Conservation (phyloP, 2,329 filamentous ascomycete genomes). For the Sporothrix brunneoviolacea region DNA sequence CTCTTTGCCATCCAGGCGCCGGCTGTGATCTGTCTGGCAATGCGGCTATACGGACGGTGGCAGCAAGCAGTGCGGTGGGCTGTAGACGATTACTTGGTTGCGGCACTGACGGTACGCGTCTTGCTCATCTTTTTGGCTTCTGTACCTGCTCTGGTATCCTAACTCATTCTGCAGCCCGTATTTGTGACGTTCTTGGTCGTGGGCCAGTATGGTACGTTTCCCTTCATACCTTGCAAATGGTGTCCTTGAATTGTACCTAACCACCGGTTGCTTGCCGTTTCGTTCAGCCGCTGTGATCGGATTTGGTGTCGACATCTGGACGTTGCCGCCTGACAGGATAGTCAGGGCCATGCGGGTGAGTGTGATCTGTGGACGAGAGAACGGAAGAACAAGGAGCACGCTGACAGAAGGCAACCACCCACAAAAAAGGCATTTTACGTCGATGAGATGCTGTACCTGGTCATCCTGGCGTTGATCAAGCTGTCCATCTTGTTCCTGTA, state of each 20-base stretch:
- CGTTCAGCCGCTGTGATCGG: constrained; percentile 22
- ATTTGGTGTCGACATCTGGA: constrained; percentile 35
- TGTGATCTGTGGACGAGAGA: not conserved
- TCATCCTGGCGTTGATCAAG: constrained; percentile 25
- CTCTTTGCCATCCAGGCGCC: constrained; percentile 31
- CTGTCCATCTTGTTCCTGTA: constrained; percentile 29
- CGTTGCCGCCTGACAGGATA: constrained; percentile 23
- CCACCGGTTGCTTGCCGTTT: not conserved
- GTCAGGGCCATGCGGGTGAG: constrained; percentile 26
- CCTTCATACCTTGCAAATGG: not conserved
- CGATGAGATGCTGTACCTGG: constrained; percentile 29
- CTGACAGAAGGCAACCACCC: too few relatives aligned
- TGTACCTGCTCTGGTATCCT: not conserved
- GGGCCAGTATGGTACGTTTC: constrained; percentile 26
- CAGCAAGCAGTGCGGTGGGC: constrained; percentile 25
- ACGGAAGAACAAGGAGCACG: too few relatives aligned
- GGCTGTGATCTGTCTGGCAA: constrained; percentile 28
- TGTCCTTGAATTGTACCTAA: not conserved
- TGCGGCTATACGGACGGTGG: constrained; percentile 34
- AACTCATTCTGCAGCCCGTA: constrained; percentile 18
- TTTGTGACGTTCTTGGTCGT: constrained; percentile 27
- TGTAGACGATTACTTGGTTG: constrained; percentile 35
- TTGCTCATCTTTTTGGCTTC: not conserved
- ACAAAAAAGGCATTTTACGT: constrained; percentile 28
- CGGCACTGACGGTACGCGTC: constrained; percentile 28